Evolutionary conservation across 169 alveolate genomes (phyloP).

Genomic region (Cryptosporidium xiaoi): DNA sequence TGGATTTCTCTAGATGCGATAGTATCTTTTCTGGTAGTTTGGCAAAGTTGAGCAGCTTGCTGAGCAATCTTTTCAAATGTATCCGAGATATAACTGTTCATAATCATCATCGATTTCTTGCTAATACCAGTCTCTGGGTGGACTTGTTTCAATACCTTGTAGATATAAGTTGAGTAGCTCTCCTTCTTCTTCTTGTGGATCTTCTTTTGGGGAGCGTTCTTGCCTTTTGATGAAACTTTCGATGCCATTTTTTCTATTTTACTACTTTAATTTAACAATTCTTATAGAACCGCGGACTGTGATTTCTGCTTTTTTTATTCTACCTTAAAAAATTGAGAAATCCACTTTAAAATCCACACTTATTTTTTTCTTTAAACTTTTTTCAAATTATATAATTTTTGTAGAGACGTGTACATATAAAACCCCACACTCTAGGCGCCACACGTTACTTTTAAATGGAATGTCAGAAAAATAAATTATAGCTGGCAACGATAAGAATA

Average conservation of each 20-base stretch:
- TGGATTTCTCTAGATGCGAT: constrained; percentile 97
- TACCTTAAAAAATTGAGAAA: constrained; percentile 34
- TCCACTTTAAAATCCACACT: constrained; percentile 75
- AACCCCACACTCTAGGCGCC: constrained; percentile 33
- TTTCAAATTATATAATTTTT: not conserved
- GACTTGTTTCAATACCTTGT: constrained; percentile 95
- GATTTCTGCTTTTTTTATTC: constrained; percentile 26
- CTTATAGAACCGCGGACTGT: constrained; percentile 76
- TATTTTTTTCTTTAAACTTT: not conserved
- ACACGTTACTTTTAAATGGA: not conserved
- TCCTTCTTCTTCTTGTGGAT: constrained; percentile 76
- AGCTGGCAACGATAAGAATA: no score
- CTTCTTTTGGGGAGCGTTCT: constrained; percentile 66
- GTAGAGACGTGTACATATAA: constrained; percentile 46
- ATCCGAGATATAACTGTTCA: constrained; percentile 96
- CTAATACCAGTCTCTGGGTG: constrained; percentile 97
- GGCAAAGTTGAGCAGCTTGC: constrained; percentile 95
- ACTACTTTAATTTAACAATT: constrained; percentile 16
- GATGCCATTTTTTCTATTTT: constrained; percentile 72
- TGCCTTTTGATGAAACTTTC: constrained; percentile 53
- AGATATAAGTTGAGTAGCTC: constrained; percentile 86
- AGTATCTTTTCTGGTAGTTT: constrained; percentile 95
- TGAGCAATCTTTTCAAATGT: constrained; percentile 95
- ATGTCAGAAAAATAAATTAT: no score
- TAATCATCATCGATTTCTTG: constrained; percentile 95